phyloP scores from a whole-genome alignment of 2,329 filamentous ascomycete genomes.

The Didymella pinodella region DNA sequence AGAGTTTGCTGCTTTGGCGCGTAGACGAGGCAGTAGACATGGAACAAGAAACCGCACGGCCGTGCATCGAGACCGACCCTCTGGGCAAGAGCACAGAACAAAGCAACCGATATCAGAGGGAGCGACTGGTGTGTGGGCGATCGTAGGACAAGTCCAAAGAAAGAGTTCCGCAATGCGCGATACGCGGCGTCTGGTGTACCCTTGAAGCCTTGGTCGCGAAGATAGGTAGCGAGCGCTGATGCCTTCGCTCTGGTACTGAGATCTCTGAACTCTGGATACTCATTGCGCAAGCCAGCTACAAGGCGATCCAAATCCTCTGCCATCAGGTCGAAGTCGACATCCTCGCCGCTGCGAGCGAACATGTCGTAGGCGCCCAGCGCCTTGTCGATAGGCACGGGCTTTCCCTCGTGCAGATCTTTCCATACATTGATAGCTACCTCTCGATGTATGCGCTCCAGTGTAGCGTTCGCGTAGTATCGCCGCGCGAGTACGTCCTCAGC shows the following conservation, averaged over 20 bases:
- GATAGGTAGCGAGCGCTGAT: conserved; percentile 70
- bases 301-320: conserved; percentile 70
- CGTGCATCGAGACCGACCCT: conserved; percentile 77
- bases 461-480: conserved; percentile 76
- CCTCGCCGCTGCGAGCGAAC: conserved; percentile 78
- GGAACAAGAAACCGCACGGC: conserved; percentile 82
- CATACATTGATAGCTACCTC: conserved; percentile 80
- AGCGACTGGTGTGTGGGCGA: conserved; percentile 78
- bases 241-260: conserved; percentile 73
- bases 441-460: conserved; percentile 82
- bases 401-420: conserved; percentile 63
- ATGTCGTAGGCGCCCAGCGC: conserved; percentile 86
- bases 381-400: conserved; percentile 70
- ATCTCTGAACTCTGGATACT: conserved; percentile 62
- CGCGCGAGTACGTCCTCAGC: conserved; percentile 79
- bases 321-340: conserved; percentile 74
- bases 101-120: conserved; percentile 84
- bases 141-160: conserved; percentile 81
- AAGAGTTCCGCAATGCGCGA: conserved; percentile 83
- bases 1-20: conserved; percentile 66
- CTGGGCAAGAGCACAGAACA: conserved; percentile 81
- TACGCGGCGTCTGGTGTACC: conserved; percentile 79
- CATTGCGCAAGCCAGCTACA: conserved; percentile 63
- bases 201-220: conserved; percentile 72
- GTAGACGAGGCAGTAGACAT: conserved; percentile 82